Conservation (phyloP, 768 basidiomycete species). For the Collybia sordida region DNA sequence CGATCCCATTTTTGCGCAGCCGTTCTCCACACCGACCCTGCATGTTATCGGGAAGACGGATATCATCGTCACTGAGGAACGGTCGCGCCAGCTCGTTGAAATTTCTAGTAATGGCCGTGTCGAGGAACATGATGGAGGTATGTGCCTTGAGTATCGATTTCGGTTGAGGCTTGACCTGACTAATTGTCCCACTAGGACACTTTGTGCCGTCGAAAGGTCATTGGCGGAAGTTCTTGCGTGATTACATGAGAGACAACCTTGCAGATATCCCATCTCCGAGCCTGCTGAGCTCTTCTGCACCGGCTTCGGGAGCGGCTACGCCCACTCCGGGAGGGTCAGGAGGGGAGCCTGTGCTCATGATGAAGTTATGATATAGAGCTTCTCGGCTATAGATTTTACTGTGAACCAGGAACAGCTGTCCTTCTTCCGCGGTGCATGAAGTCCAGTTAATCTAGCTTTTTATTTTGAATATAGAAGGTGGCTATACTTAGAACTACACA, state of each 20-base stretch:
- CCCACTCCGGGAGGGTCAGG: slow-evolving; percentile 26
- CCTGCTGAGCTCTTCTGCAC: slow-evolving; percentile 25
- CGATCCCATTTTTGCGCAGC: slow-evolving; percentile 46
- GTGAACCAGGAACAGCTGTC: background rate
- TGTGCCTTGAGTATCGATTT: slow-evolving; percentile 19
- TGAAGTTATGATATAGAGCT: slow-evolving; percentile 23
- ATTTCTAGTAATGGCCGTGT: slow-evolving; percentile 59
- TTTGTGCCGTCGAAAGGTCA: slow-evolving; percentile 77
- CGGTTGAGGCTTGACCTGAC: background rate
- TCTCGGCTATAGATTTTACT: background rate
- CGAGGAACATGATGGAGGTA: slow-evolving; percentile 81
- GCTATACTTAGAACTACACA: no score
- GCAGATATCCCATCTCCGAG: slow-evolving; percentile 47
- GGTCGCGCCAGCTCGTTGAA: slow-evolving; percentile 56
- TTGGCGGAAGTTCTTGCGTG: slow-evolving; percentile 75
- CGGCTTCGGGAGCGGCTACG: slow-evolving; percentile 48
- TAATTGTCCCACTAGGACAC: slow-evolving; percentile 51
- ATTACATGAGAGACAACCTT: slow-evolving; percentile 58
- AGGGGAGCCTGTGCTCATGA: slow-evolving; percentile 17
- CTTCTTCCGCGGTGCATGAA: no score
- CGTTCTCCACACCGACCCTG: slow-evolving; percentile 69
- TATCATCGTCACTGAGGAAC: slow-evolving; percentile 69
- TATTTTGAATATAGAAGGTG: no score
- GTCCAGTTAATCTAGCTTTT: no score
- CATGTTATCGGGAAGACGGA: slow-evolving; percentile 80